A percentile compares a stretch with the other conserved stretches of the same genome.
Evolutionary conservation across 116 monocot genomes (phyloP).

Genomic region (Dioscorea cayenensis): DNA sequence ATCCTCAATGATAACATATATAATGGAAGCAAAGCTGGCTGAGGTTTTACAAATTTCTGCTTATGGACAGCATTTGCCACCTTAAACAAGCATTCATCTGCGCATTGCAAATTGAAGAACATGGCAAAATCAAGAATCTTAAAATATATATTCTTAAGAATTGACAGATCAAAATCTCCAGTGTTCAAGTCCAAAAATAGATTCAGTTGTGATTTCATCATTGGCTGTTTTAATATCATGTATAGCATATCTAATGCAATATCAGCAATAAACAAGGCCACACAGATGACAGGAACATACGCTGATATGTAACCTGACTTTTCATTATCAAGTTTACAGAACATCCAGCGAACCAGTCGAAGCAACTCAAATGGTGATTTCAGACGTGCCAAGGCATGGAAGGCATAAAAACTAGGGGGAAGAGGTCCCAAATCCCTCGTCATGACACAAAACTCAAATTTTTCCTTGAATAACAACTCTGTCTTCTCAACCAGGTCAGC

Average conservation of each 20-base stretch:
- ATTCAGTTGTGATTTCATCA: constrained; percentile 7
- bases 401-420: constrained; percentile 45
- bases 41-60: constrained; percentile 20
- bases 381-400: constrained; percentile 39
- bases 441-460: constrained; percentile 30
- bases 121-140: constrained; percentile 47
- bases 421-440: constrained; percentile 27
- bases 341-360: constrained; percentile 59
- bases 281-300: constrained; percentile 27
- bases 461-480: constrained; percentile 38
- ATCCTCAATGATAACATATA: constrained; percentile 41
- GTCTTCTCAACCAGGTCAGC: constrained; percentile 31
- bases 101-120: constrained; percentile 36
- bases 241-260: constrained; percentile 38
- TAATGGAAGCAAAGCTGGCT: constrained; percentile 32
- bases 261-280: constrained; percentile 56
- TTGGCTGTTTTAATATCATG: constrained; percentile 16
- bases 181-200: constrained; percentile 20
- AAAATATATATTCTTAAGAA: constrained; percentile 38
- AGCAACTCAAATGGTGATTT: constrained; percentile 65
- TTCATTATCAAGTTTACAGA: constrained; percentile 31
- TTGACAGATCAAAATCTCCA: constrained; percentile 17
- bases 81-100: constrained; percentile 57
- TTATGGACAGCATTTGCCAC: constrained; percentile 32
- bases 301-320: constrained; percentile 10